Evolutionary conservation across 495 filamentous ascomycete species (phyloP), one percentile per base, ranked within the genome.

Genomic region (Aspergillus bertholletiae): DNA sequence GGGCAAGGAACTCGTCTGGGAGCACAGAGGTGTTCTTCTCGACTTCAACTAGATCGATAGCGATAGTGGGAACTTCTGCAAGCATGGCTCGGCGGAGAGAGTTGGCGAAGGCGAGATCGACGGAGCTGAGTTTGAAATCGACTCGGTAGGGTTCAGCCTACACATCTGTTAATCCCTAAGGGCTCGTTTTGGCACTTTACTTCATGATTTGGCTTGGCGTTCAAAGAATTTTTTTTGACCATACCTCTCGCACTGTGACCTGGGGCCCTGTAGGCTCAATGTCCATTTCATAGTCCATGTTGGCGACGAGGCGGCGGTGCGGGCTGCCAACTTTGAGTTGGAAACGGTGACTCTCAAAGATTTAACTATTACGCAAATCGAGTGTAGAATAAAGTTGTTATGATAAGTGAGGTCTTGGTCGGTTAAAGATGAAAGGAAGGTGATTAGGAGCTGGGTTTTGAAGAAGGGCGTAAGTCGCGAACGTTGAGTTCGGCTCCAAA

Each of bases 11-110:
- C 69, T 98, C 94, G 70, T 98, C 94, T 35, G 94, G 87, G 8
- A 97, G 83, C 3, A 97, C 91, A 44, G 91, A 93, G 55, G 90
- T 96, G 78, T 98, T 97, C 56, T 77, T 82, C 68, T 94, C 86
- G 56, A 97, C 84, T 73, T 97, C 90, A 46, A 97, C 92, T 2
- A 96, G 80, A 66, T 97, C 93, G 73, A 97, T 92, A 45, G 93
- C 92, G 66, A 98, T 83, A 23, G 91, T 97, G 20, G 93, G 94
- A 47, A 98, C 86, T 74, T 98, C 94, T 70, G 90, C 89, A 56
- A 97, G 87, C 74, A 97, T 91, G 49, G 87, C 81, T 61, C 94
- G 91, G 58, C 94, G 92, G 34, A 97, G 81, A 43, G 91, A 89
- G 80, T 98, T 98, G 58, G 95, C 95, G 63, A 97, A 91, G 55